Base-by-base conservation (phyloP, 73 alveolate species). In the Tetrahymena borealis region DNA sequence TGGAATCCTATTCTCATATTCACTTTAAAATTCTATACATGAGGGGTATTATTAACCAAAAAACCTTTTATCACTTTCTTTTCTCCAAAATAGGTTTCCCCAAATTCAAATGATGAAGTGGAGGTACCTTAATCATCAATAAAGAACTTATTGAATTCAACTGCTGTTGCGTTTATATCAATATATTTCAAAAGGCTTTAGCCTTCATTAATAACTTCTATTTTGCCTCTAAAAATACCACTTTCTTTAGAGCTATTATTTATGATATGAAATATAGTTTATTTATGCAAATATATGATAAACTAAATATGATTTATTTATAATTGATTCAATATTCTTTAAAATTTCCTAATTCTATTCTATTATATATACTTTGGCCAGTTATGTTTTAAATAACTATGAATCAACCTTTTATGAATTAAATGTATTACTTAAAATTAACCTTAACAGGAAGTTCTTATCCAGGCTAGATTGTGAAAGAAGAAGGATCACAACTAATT, bases 161-260 rank as follows among this genome's bases (percentile, higher is more conserved):
- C 95, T 39, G 95, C 93, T n/a, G 91, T 92, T n/a, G 93, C 90
- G 9, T 91, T 79, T 32, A 92, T 93, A 79, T 92, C 95, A 39
- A 92, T 92, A 4, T 91, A 39, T 3, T 92, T 92, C 11, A 92
- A 39, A 32, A 40, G 37, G 16, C 41, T 39, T 20, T 92, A 32
- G 39, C 93, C 78, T 20, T 78, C 93, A 40, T 92, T 79, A 37
- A 92, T 32, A n/a, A 92, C 95, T 85, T 92, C 41, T 16, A 92
- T 92, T 13, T 78, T 39, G 13, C 78, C 40, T 79, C 95, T 79
- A 42, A 92, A 85, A 11, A 92, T 78, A 39, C 90, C 78, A 38
- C 93, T 92, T 79, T 38, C 42, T 79, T 92, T 78, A 4, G 95
- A 79, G 85, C 85, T 60, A 2, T 7, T 24, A 20, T 24, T 6